Percentiles rank a stretch among this genome's conserved stretches.
phyloP scores from a whole-genome alignment of 169 alveolate genomes.

The Eimeria sp. region DNA sequence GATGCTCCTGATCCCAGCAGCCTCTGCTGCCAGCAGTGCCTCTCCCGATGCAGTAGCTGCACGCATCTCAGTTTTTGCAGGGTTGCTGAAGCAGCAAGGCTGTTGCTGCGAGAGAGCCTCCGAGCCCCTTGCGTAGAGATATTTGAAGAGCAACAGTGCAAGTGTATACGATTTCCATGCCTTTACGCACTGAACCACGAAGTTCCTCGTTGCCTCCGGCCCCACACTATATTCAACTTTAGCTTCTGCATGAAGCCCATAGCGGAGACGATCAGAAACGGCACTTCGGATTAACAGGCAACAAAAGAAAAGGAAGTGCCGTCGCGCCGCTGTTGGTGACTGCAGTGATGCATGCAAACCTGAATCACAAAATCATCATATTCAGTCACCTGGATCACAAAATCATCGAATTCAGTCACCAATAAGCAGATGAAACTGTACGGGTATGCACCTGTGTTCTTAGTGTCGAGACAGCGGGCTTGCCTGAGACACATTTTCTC shows the following conservation, averaged over 20 bases:
- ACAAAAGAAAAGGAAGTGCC: conserved; percentile 65
- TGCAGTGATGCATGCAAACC: conserved; percentile 70
- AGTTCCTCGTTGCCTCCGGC: neutral
- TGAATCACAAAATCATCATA: neutral
- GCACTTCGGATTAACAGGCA: conserved; percentile 64
- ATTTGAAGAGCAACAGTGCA: conserved; percentile 52
- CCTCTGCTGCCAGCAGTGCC: conserved; percentile 58
- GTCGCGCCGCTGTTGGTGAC: conserved; percentile 73
- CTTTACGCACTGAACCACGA: conserved; percentile 55
- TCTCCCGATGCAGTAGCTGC: neutral
- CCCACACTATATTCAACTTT: neutral
- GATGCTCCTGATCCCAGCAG: conserved; percentile 40
- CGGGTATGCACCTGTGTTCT: neutral
- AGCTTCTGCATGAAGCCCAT: neutral
- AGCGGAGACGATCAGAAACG: conserved; percentile 60
- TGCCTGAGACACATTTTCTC: neutral
- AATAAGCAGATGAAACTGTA: neutral
- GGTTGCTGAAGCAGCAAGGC: conserved; percentile 28
- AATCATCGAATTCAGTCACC: neutral
- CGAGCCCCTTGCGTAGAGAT: conserved; percentile 64
- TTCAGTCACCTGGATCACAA: conserved; percentile 7
- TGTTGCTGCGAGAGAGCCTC: conserved; percentile 65
- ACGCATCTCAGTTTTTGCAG: neutral
- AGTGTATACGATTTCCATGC: conserved; percentile 73
- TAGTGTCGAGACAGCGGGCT: neutral